phyloP scores from a whole-genome alignment of 208 protist genomes.

The Acanthamoeba lenticulata region DNA sequence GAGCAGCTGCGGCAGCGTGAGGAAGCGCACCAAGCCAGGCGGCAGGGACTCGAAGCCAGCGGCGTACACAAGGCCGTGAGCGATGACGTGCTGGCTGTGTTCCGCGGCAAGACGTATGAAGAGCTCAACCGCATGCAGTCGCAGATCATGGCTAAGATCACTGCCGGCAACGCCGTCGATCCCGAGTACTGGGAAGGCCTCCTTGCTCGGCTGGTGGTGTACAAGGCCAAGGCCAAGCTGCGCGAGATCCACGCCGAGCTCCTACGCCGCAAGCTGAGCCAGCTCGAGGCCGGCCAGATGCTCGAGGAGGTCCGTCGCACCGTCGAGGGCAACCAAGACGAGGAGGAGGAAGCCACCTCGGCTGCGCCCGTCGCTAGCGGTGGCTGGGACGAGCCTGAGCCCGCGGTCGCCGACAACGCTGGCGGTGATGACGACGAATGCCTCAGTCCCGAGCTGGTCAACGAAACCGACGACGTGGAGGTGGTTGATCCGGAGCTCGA shows the following conservation, averaged over 20 bases:
- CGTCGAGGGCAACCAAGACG: not conserved
- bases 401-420: not conserved
- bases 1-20: constrained; percentile 27
- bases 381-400: not conserved
- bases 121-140: constrained; percentile 77
- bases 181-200: constrained; percentile 90
- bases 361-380: not conserved
- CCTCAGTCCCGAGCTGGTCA: not conserved
- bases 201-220: constrained; percentile 82
- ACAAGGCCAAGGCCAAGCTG: constrained; percentile 79
- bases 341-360: not conserved
- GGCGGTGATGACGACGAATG: not conserved
- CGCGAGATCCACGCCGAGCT: constrained; percentile 45
- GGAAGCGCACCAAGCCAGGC: not conserved
- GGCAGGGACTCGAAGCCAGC: not conserved
- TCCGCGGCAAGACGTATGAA: constrained; percentile 77
- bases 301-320: constrained; percentile 1
- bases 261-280: not conserved
- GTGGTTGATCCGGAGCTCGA: constrained; percentile 33
- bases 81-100: constrained; percentile 75
- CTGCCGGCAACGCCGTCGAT: constrained; percentile 76
- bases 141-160: constrained; percentile 77
- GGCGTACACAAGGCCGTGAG: constrained; percentile 74
- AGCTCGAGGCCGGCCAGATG: not conserved
- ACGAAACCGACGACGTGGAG: constrained; percentile 41